These are phyloP conservation scores for Carex pumila DNA, from an alignment of 176 grass and related monocot species.

Conservation along the genomic window DNA sequence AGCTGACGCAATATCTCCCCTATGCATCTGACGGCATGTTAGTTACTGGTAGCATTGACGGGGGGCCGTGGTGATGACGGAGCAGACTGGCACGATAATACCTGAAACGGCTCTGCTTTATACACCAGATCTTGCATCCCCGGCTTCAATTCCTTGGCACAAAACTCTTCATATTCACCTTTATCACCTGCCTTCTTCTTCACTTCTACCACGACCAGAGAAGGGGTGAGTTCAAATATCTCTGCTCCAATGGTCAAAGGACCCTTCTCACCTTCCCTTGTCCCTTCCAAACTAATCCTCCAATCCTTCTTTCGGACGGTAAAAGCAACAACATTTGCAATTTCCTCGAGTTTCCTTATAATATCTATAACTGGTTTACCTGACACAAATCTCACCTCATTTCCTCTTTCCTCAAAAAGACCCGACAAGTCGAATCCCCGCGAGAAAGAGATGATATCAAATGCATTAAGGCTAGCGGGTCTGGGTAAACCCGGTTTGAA, in stretches of 20 bases:
- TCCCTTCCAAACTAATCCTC: constrained; percentile 85
- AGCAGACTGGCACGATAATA: constrained; percentile 13
- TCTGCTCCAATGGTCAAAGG: constrained; percentile 76
- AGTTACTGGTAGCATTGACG: constrained; percentile 12
- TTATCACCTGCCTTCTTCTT: constrained; percentile 86
- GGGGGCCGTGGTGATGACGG: constrained; percentile 1
- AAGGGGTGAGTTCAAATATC: constrained; percentile 91
- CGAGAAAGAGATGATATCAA: constrained; percentile 97
- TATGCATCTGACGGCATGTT: constrained; percentile 46
- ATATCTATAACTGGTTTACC: constrained; percentile 51
- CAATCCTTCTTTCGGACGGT: constrained; percentile 68
- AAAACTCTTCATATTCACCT: constrained; percentile 90
- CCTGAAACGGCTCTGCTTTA: constrained; percentile 4
- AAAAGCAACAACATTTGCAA: constrained; percentile 74
- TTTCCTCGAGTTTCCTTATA: constrained; percentile 83
- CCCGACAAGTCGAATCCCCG: constrained; percentile 79
- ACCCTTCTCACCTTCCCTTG: constrained; percentile 80
- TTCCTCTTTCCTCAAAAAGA: constrained; percentile 78
- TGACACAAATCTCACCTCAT: constrained; percentile 76
- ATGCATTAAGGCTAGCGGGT: constrained; percentile 77
- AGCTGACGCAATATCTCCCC: constrained; percentile 35
- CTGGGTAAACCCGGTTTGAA: constrained; percentile 29
- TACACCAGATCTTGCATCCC: constrained; percentile 70
- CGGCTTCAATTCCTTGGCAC: constrained; percentile 79
- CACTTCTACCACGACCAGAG: constrained; percentile 79